These are phyloP conservation scores for Wickerhamomyces bisporus DNA, from an alignment of 805 yeast genomes.

Conservation along the genomic window DNA sequence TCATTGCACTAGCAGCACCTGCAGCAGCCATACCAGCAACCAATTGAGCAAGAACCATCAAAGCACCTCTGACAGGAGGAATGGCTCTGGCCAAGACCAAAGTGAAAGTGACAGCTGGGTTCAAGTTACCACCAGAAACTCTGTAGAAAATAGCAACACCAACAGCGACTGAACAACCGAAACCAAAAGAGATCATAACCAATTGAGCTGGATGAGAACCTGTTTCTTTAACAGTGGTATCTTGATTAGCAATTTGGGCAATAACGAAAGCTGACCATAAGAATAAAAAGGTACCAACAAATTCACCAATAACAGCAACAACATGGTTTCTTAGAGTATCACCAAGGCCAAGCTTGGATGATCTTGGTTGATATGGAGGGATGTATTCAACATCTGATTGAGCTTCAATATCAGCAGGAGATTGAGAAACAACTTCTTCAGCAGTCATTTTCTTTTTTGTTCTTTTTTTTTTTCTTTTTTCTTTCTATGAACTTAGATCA, in stretches of 20 bases:
- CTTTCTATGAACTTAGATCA: too few species aligned
- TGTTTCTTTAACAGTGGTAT: constrained; percentile 26
- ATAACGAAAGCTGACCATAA: constrained; percentile 77
- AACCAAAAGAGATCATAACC: constrained; percentile 79
- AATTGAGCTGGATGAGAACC: constrained; percentile 63
- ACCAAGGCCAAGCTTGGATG: constrained; percentile 32
- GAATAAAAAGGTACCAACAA: constrained; percentile 81
- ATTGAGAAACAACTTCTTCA: constrained; percentile 7
- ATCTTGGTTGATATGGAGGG: constrained; percentile 31
- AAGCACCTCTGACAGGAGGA: constrained; percentile 62
- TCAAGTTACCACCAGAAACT: constrained; percentile 84
- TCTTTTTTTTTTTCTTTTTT: too few species aligned
- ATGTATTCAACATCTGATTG: constrained; percentile 33
- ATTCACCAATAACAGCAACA: constrained; percentile 73
- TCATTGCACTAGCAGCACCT: constrained; percentile 80
- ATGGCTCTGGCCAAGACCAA: constrained; percentile 69
- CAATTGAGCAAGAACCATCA: constrained; percentile 64
- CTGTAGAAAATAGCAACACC: constrained; percentile 64
- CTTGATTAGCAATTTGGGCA: constrained; percentile 78
- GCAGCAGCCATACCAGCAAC: constrained; percentile 91
- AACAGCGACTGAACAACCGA: constrained; percentile 81
- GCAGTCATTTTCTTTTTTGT: constrained; percentile 7
- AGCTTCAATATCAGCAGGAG: constrained; percentile 32
- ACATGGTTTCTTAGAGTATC: constrained; percentile 52
- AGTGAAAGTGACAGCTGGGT: constrained; percentile 82